phyloP scores from a whole-genome alignment of 2,329 filamentous ascomycete species.

The Beauveria asiatica region DNA sequence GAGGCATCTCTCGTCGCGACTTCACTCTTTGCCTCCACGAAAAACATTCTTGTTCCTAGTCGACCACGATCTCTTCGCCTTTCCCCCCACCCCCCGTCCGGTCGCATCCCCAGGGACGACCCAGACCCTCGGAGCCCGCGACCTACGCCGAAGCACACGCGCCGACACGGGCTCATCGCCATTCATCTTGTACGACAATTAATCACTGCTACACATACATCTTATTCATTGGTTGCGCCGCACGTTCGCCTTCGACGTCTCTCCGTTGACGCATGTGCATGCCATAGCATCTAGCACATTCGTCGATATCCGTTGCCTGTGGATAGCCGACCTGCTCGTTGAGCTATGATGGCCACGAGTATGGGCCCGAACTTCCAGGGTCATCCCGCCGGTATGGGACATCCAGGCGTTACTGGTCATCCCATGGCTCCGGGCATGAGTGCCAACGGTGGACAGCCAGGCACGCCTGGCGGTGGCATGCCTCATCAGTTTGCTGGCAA shows the following conservation, averaged over 20 bases:
- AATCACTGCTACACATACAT: neutral
- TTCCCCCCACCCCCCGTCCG: neutral
- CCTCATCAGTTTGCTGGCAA: constrained; percentile 55
- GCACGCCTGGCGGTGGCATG: constrained; percentile 55
- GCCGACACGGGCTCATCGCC: neutral
- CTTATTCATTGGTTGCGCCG: neutral
- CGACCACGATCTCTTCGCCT: neutral
- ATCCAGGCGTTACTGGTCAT: constrained; percentile 60
- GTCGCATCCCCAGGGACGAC: constrained; percentile 15
- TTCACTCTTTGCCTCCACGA: neutral
- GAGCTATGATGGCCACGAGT: constrained; percentile 59
- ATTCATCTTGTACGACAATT: neutral
- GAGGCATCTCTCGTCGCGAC: neutral
- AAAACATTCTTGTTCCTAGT: neutral
- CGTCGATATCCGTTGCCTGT: constrained; percentile 52
- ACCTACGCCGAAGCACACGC: constrained; percentile 3
- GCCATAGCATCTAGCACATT: constrained; percentile 35
- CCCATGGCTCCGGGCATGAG: constrained; percentile 55
- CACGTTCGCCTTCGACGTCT: neutral
- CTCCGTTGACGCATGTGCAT: constrained; percentile 30
- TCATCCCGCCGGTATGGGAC: constrained; percentile 63
- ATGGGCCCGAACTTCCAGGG: constrained; percentile 56
- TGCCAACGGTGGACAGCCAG: constrained; percentile 62
- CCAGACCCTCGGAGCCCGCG: constrained; percentile 1
- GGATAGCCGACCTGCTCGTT: constrained; percentile 40